Percentiles rank a stretch among this genome's conserved stretches.
Conservation (phyloP, 1,284 basidiomycete genomes). For the Heterobasidion annosum region DNA sequence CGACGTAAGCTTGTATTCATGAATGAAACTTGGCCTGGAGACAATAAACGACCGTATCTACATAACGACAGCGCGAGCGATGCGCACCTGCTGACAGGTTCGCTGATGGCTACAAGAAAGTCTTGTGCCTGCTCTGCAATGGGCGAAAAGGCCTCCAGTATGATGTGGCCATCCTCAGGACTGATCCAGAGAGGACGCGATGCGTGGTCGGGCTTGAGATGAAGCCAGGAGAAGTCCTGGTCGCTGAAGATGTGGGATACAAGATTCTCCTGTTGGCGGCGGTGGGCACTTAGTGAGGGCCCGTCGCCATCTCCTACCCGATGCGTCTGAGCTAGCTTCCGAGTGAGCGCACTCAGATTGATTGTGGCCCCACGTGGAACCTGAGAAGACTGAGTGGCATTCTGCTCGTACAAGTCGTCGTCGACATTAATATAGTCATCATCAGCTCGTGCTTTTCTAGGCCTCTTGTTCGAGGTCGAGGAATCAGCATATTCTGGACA, state of each 20-base stretch:
- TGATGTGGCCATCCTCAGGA: conserved; percentile 90
- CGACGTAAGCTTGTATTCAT: conserved; percentile 98
- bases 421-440: conserved; percentile 48
- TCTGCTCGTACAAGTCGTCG: conserved; percentile 48
- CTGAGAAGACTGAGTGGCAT: conserved; percentile 44
- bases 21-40: conserved; percentile 89
- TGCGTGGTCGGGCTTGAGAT: conserved; percentile 83
- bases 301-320: conserved; percentile 29
- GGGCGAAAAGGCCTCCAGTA: conserved; percentile 92
- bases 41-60: conserved; percentile 21
- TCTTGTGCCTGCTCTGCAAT: conserved; percentile 98
- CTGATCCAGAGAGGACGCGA: conserved; percentile 92
- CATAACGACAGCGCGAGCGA: conserved; percentile 9
- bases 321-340: conserved; percentile 59
- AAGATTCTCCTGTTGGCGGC: conserved; percentile 60
- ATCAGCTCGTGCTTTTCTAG: conserved; percentile 29
- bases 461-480: conserved; percentile 41
- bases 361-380: conserved; percentile 67
- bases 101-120: conserved; percentile 95
- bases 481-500: conserved; percentile 23
- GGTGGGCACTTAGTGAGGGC: conserved; percentile 45
- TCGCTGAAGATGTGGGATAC: conserved; percentile 74
- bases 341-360: conserved; percentile 72
- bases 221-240: conserved; percentile 79
- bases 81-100: conserved; percentile 94